Percentiles rank a stretch among this genome's conserved stretches.
phyloP scores from a whole-genome alignment of 2,329 filamentous ascomycete genomes.

The Fusarium sp. region DNA sequence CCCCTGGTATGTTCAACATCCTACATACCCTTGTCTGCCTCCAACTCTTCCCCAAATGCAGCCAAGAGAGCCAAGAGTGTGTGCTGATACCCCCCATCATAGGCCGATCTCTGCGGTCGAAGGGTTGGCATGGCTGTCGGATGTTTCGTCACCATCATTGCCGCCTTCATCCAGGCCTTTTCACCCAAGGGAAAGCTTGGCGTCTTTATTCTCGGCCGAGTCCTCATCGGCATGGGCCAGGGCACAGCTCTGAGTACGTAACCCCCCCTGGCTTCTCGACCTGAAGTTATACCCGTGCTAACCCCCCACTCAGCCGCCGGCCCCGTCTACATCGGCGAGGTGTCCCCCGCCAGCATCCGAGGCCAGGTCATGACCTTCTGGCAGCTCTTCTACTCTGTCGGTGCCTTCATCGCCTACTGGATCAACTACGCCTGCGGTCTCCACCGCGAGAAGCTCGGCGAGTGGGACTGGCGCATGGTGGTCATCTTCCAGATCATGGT shows the following conservation, averaged over 20 bases:
- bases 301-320: slow-evolving; percentile 63
- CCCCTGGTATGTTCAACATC: slow-evolving; percentile 58
- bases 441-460: slow-evolving; percentile 66
- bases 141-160: slow-evolving; percentile 73
- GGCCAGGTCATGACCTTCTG: slow-evolving; percentile 76
- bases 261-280: background rate
- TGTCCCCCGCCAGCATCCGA: slow-evolving; percentile 72
- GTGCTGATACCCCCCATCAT: slow-evolving; percentile 32
- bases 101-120: slow-evolving; percentile 70
- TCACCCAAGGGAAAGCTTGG: slow-evolving; percentile 70
- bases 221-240: slow-evolving; percentile 77
- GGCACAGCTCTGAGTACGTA: slow-evolving; percentile 69
- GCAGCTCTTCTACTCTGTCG: slow-evolving; percentile 75
- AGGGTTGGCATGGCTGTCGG: slow-evolving; percentile 74
- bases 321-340: slow-evolving; percentile 78
- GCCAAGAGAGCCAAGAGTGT: background rate
- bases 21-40: background rate
- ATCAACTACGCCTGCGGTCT: slow-evolving; percentile 73
- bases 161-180: slow-evolving; percentile 77
- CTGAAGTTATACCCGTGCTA: background rate
- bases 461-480: slow-evolving; percentile 81
- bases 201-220: slow-evolving; percentile 76
- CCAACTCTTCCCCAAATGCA: background rate
- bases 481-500: slow-evolving; percentile 80
- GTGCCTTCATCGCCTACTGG: slow-evolving; percentile 64